Evolutionary conservation across 2,329 filamentous ascomycete species (phyloP).

Genomic region (Eutypella sp.): DNA sequence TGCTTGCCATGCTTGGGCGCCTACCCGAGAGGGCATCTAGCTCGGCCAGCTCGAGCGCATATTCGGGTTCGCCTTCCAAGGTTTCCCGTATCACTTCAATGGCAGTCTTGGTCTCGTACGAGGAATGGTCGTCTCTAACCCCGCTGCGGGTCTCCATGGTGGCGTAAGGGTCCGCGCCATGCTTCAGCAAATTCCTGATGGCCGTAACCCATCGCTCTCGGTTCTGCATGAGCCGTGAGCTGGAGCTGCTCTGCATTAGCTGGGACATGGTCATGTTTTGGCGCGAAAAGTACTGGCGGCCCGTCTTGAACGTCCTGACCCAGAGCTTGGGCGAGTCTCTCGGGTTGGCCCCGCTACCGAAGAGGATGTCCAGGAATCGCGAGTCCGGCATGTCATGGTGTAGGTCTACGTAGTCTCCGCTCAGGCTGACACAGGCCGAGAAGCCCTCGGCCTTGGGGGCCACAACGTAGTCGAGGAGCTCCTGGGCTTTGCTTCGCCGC

Average conservation of each 20-base stretch:
- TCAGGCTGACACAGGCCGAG: conserved; percentile 26
- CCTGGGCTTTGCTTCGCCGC: conserved; percentile 23
- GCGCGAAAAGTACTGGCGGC: conserved; percentile 25
- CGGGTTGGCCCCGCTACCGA: conserved; percentile 21
- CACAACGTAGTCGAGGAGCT: conserved; percentile 24
- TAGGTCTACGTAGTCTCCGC: conserved; percentile 27
- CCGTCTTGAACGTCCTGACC: conserved; percentile 21
- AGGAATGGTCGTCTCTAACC: conserved; percentile 17
- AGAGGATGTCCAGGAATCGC: conserved; percentile 22
- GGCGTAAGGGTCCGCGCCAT: conserved; percentile 24
- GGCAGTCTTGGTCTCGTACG: conserved; percentile 17
- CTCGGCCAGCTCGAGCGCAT: conserved; percentile 25
- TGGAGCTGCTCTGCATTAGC: conserved; percentile 24
- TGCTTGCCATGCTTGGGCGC: conserved; percentile 17
- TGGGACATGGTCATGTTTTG: conserved; percentile 27
- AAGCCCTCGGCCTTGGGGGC: conserved; percentile 27
- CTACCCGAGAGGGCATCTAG: conserved; percentile 24
- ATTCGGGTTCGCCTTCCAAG: conserved; percentile 27
- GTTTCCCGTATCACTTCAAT: conserved; percentile 26
- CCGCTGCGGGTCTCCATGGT: conserved; percentile 21
- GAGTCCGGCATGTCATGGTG: conserved; percentile 30
- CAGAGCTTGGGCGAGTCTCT: conserved; percentile 20
- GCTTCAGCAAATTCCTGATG: conserved; percentile 22
- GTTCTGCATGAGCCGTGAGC: conserved; percentile 25
- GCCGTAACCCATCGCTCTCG: conserved; percentile 26